A percentile compares a stretch with the other conserved stretches of the same genome.
Evolutionary conservation across 164 flowering plant species (phyloP).

Genomic region (Magnolia kwangsiensis): DNA sequence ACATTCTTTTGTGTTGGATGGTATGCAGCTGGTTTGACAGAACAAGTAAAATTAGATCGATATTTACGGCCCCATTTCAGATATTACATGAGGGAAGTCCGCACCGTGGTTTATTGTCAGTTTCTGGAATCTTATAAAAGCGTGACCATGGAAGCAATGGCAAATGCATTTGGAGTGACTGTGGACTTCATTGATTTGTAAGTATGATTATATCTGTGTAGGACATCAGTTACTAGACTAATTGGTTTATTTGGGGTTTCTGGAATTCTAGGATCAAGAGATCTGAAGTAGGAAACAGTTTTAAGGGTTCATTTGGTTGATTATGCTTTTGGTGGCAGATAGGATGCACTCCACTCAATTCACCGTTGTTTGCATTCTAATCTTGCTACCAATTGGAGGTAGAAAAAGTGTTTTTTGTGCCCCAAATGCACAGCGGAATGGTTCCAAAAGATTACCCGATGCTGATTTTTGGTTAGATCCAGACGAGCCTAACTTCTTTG

Average conservation of each 20-base stretch:
- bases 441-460: neutral
- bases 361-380: no score
- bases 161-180: constrained; percentile 87
- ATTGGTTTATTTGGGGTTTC: neutral
- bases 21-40: constrained; percentile 78
- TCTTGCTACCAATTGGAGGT: neutral
- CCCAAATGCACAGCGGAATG: neutral
- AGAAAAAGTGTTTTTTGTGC: neutral
- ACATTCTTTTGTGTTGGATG: neutral
- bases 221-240: neutral
- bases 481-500: neutral
- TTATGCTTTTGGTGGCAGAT: no score
- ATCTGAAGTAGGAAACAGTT: no score
- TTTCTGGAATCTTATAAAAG: constrained; percentile 96
- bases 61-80: constrained; percentile 94
- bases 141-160: constrained; percentile 98
- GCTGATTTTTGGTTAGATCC: neutral
- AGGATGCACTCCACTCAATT: no score
- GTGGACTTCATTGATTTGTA: constrained; percentile 93
- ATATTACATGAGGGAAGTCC: constrained; percentile 93
- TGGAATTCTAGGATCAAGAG: neutral
- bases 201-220: constrained; percentile 23
- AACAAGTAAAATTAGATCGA: constrained; percentile 83
- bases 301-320: no score
- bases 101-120: constrained; percentile 87